A percentile compares a stretch with the other conserved stretches of the same genome.
Evolutionary conservation across 202 grass and related monocot genomes (phyloP).

Genomic region (Brachypodium distachyon): DNA sequence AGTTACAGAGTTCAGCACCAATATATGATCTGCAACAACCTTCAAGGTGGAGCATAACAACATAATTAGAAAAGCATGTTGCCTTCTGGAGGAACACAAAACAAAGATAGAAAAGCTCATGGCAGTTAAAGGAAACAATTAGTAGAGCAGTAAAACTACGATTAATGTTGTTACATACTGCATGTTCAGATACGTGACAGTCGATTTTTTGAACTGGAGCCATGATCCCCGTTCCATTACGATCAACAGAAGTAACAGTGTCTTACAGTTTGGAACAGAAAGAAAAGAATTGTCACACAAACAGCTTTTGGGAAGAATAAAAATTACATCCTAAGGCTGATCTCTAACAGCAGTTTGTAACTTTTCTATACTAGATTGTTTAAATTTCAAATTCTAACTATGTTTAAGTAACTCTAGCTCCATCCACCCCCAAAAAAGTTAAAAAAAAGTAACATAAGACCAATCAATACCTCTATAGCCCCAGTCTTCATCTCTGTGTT

Average conservation of each 20-base stretch:
- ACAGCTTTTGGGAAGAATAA: neutral
- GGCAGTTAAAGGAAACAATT: neutral
- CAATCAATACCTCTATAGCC: constrained; percentile 60
- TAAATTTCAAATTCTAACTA: neutral
- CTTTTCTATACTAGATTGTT: neutral
- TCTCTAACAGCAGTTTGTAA: neutral
- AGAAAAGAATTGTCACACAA: neutral
- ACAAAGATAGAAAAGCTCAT: neutral
- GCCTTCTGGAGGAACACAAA: neutral
- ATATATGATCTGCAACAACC: constrained; percentile 61
- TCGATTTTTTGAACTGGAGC: too few relatives aligned
- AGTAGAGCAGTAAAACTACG: neutral
- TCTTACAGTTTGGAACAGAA: neutral
- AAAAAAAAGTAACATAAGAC: neutral
- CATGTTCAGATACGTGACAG: neutral
- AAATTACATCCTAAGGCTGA: neutral
- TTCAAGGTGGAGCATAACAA: constrained; percentile 25
- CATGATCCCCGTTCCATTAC: neutral
- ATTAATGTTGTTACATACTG: neutral
- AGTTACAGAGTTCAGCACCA: constrained; percentile 77
- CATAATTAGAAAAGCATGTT: constrained; percentile 1
- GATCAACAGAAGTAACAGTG: neutral
- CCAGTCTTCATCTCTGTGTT: constrained; percentile 93
- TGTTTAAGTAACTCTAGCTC: neutral
- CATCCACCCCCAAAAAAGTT: neutral